Base-by-base conservation (phyloP, 1,139 yeast species). In the Chernovozyma aurita region DNA sequence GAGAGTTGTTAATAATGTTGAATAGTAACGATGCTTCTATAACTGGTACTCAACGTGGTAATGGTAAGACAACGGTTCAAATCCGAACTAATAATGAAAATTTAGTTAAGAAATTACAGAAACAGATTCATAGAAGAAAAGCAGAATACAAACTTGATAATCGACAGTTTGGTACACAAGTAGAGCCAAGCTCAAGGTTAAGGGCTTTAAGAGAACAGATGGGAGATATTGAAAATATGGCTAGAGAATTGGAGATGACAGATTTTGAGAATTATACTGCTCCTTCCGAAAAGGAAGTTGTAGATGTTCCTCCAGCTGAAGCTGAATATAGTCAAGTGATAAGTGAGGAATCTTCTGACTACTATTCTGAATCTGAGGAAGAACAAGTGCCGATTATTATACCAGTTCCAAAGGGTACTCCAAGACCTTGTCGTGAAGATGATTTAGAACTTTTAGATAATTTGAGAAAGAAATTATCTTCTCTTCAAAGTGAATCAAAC, bases 151-250 rank as follows among this genome's bases (percentile, higher is more conserved):
- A 71, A 46, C 57, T 70, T 35, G 80, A 78, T 38, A 76, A 75
- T 42, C 67, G 76, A 48, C 74, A 73, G 42, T 67, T 73, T 46
- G 83, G 80, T 6, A 63, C 78, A 3, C 71, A 63, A 28, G 74
- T 80, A 27, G 95, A 85, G 53, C 95, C 96, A 8, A 83, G 84
- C 49, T 74, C 84, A 5, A 67, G 94, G 46, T 63, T 90, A 37
- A 73, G 94, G 43, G 81, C 78, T 33, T 68, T 90, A 43, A 73
- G 96, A 41, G 87, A 82, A 47, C 79, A 83, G 53, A 85, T 88
- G 95, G 95, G 86, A 38, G 82, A 78, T 43, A 70, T 92, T 36
- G 96, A 87, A 50, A 73, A 76, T 37, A 82, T 82, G 67, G 97
- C 97, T 0, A 69, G 95, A 43, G 87, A 84, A 52, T 70, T 90